These are phyloP conservation scores for Fusarium tuaranense DNA, from an alignment of 2,329 filamentous ascomycete genomes.

Conservation along the genomic window DNA sequence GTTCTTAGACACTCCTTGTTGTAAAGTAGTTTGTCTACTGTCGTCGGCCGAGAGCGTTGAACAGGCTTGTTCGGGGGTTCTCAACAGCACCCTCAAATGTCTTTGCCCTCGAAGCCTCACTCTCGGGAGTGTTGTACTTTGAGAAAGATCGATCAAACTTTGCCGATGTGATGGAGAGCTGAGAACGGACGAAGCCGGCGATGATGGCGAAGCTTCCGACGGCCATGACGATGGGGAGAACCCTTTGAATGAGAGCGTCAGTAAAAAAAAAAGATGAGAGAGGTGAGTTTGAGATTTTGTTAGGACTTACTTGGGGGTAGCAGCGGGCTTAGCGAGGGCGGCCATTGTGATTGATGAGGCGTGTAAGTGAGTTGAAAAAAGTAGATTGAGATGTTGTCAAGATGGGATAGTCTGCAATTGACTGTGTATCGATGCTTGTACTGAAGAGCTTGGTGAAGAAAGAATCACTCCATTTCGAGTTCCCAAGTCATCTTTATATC, in stretches of 20 bases:
- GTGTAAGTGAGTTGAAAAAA: slow-evolving; percentile 22
- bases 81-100: slow-evolving; percentile 48
- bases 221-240: slow-evolving; percentile 32
- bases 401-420: slow-evolving; percentile 2
- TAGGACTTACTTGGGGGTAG: slow-evolving; percentile 31
- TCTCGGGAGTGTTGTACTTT: slow-evolving; percentile 53
- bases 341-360: slow-evolving; percentile 27
- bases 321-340: slow-evolving; percentile 27
- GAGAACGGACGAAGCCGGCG: slow-evolving; percentile 48
- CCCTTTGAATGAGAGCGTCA: slow-evolving; percentile 20
- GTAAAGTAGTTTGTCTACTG: slow-evolving; percentile 21
- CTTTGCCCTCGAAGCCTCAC: slow-evolving; percentile 49
- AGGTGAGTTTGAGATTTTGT: neutral
- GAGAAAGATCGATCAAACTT: slow-evolving; percentile 54
- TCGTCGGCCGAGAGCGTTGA: slow-evolving; percentile 51
- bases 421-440: slow-evolving; percentile 6
- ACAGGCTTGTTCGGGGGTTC: slow-evolving; percentile 51
- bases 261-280: neutral
- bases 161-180: slow-evolving; percentile 48
- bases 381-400: neutral
- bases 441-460: slow-evolving; percentile 18
- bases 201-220: slow-evolving; percentile 42
- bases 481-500: neutral
- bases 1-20: neutral
- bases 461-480: slow-evolving; percentile 23